Base-by-base conservation (phyloP, 257 asterid species). In the Euphrasia confusa region DNA sequence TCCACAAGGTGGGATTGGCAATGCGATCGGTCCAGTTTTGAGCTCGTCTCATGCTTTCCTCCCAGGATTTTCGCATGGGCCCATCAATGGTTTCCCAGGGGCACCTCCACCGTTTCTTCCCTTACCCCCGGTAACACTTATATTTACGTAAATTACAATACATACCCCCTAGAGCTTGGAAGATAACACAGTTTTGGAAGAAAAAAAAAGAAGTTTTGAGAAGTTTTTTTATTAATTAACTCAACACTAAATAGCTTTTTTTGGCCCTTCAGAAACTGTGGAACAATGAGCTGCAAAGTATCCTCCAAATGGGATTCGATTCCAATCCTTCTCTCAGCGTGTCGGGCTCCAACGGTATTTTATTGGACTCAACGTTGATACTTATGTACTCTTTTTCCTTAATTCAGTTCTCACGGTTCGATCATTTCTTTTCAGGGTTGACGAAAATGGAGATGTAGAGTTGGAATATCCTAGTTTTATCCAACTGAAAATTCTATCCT, bases 251-350 rank as follows among this genome's bases (percentile, higher is more conserved):
- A 21, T 21, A 21, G 24, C 24, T 0, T 21, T 21, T 26, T 68
- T 65, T 65, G 58, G 58, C 21, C 40, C 14, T 71, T 60, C 80
- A 87, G 95, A 67, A 71, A 37, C 39, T 75, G 26, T 87, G 86
- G 83, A 83, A 77, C 47, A 78, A 60, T 67, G 93, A 84, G 67
- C 72, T 86, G 58, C 90, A 78, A 56, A 74, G 69, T 67, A 61
- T 79, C 61, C 79, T 84, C 37, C 88, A 81, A 70, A 79, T 74
- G 82, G 93, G 93, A 58, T 80, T 75, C 18, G 84, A 76, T 57
- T 68, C 86, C 32, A 73, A 76, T 66, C 66, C 84, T 44, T 63
- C 84, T 2, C 67, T 71, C 54, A 69, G 72, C 75, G 74, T 68
- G 59, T 69, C 71, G 66, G 86, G 83, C 66, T 74, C 76, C 64